Base-by-base conservation (phyloP, 257 asterid species). In the Gardenia jasminoides region DNA sequence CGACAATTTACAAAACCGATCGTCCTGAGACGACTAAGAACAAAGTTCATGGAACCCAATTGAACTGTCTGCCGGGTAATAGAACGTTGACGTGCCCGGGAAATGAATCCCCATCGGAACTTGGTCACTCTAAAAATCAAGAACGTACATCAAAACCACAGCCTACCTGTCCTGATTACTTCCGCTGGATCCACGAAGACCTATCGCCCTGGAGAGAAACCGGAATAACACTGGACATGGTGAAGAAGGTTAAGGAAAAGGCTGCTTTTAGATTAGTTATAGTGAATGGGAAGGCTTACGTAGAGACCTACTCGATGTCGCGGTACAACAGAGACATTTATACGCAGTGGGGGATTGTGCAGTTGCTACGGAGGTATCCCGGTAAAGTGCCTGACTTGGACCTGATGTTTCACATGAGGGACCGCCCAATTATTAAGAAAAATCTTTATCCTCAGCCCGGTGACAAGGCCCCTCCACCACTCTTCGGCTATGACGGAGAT, bases 311-410 rank as follows among this genome's bases (percentile, higher is more conserved):
- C 71, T 3, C 2, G 3, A 72, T 76, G 70, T 59, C 85, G 43
- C 77, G 68, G 43, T 81, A 82, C 52, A 79, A 44, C 7, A 81
- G 83, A 30, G 85, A 67, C 26, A 59, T 46, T 75, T 76, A 78
- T 52, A 81, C 88, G 7, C 70, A 78, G 65, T 84, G 85, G 87
- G 87, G 87, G 26, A 81, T 84, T 54, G 59, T 84, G 46, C 85
- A 84, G 79, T 64, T 84, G 81, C 78, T 84, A 59, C 75, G 83
- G 3, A 81, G 77, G 66, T 84, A 84, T 68, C 87, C 87, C 11
- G 87, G 85, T 71, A 65, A 81, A 79, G 7, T 84, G 7, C 83
- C 83, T 12, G 88, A 84, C 78, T 76, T 84, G 83, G 87, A 84
- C 73, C 68, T 84, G 2, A 81, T 84, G 85, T 84, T 84, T 33